These are phyloP conservation scores for Polychaeton citri DNA, from an alignment of 2,329 filamentous ascomycete genomes.

Conservation along the genomic window DNA sequence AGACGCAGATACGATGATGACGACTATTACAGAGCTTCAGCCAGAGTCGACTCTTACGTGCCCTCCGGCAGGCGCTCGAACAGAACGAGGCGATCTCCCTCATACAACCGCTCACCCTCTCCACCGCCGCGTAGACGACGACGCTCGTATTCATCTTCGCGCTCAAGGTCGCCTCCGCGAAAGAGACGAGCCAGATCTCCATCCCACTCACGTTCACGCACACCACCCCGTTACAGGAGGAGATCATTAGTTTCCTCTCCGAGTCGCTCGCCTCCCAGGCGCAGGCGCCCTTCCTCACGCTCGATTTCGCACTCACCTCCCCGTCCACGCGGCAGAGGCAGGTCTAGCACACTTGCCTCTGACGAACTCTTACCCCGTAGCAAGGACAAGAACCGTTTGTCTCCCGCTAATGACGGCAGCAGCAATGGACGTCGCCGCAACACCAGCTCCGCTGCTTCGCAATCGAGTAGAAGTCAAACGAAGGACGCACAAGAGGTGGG, in stretches of 20 bases:
- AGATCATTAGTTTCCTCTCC: conserved; percentile 18
- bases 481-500: not conserved
- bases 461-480: not conserved
- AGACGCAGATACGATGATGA: conserved; percentile 30
- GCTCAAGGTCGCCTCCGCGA: conserved; percentile 25
- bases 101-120: conserved; percentile 18
- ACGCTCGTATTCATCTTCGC: conserved; percentile 7
- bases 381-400: not conserved
- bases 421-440: not conserved
- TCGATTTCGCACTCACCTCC: conserved; percentile 8
- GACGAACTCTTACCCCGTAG: conserved; percentile 7
- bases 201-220: conserved; percentile 13
- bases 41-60: conserved; percentile 45
- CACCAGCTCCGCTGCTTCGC: not conserved
- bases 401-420: not conserved
- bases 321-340: not conserved
- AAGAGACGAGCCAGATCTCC: conserved; percentile 4
- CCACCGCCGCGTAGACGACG: conserved; percentile 2
- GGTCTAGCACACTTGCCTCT: conserved; percentile 3
- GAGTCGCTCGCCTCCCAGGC: conserved; percentile 6
- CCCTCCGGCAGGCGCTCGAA: conserved; percentile 28
- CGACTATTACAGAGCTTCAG: conserved; percentile 27
- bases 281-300: conserved; percentile 11
- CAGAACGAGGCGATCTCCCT: conserved; percentile 22
- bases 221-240: conserved; percentile 1